Evolutionary conservation across 2,329 filamentous ascomycete genomes (phyloP), one percentile per base, ranked within the genome.

Genomic region (Xylariaceae sp.): DNA sequence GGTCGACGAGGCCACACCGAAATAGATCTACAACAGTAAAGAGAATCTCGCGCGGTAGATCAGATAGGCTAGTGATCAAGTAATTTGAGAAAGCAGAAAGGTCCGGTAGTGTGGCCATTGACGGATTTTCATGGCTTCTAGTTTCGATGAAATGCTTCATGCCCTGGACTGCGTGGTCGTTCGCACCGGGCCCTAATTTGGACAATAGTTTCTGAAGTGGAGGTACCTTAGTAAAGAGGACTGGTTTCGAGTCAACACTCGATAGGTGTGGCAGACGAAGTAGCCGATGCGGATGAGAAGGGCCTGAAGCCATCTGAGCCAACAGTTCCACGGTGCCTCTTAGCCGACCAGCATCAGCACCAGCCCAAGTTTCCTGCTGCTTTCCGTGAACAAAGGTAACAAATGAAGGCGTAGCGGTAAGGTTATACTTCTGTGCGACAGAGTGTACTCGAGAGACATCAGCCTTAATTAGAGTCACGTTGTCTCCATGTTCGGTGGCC

Each of bases 21-120:
- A 96, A 80, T 1, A 99, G 79, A 67, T 97, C 94, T n/a, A 96
- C 79, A 0, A 91, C 76, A 1, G 90, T 82, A 67, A 97, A 97
- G 43, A 91, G 78, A 1, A 79, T 73, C 11, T 88, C 87, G 0
- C 74, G 68, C 0, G 87, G 80, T 1, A 95, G 72, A 0, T 74
- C 72, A 0, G 71, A 65, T 3, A 84, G 76, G 1, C 80, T 79
- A 1, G 74, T 71, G 35, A 75, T 77, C 4, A 96, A 56, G 61
- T 87, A 85, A 0, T 65, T 65, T 0, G 84, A 81, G 57, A 96
- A 84, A 2, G 77, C 72, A 4, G 79, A 73, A 37, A 96, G 76
- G 65, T 89, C 79, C 0, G 91, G 90, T 0, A 96, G 72, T 0
- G 85, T 77, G 0, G 86, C 80, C 66, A 89, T 83, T 19, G 83